Evolutionary conservation across 2,329 filamentous ascomycete species (phyloP).

Genomic region (Paracamarosporium sp.): DNA sequence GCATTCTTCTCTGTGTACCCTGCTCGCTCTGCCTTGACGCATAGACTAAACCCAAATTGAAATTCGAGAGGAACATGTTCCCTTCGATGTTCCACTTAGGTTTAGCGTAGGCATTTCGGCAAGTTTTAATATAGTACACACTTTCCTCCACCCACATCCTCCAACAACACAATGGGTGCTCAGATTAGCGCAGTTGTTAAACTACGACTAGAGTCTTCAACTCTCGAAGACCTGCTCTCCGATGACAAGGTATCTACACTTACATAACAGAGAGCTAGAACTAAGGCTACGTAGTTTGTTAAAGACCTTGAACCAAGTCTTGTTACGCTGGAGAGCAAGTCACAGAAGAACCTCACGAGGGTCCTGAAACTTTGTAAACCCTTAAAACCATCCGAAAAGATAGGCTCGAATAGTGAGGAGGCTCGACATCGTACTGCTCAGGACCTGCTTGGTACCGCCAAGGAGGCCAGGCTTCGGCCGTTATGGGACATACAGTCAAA

Average conservation of each 20-base stretch:
- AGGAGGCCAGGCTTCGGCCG: too few species aligned
- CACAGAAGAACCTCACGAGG: constrained; percentile 9
- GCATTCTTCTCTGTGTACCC: background rate
- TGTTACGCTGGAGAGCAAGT: constrained; percentile 5
- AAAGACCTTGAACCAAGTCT: background rate
- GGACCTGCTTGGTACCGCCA: too few species aligned
- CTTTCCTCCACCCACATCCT: background rate
- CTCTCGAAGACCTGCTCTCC: background rate
- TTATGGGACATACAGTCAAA: too few species aligned
- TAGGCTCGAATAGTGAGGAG: too few species aligned
- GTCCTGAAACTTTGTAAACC: too few species aligned
- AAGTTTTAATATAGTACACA: background rate
- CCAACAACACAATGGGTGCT: background rate
- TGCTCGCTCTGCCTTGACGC: background rate
- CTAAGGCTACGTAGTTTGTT: background rate
- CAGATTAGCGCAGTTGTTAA: background rate
- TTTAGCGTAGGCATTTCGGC: background rate
- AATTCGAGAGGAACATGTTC: background rate
- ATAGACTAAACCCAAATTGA: background rate
- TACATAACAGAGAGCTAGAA: background rate
- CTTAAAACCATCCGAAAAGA: too few species aligned
- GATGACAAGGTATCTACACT: background rate
- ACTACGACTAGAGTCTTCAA: background rate
- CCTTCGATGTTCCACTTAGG: background rate
- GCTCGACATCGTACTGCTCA: too few species aligned